Percentiles rank a stretch among this genome's conserved stretches.
These are phyloP conservation scores for Apiotrichum sp. DNA, from an alignment of 1,284 basidiomycete species.

Conservation along the genomic window DNA sequence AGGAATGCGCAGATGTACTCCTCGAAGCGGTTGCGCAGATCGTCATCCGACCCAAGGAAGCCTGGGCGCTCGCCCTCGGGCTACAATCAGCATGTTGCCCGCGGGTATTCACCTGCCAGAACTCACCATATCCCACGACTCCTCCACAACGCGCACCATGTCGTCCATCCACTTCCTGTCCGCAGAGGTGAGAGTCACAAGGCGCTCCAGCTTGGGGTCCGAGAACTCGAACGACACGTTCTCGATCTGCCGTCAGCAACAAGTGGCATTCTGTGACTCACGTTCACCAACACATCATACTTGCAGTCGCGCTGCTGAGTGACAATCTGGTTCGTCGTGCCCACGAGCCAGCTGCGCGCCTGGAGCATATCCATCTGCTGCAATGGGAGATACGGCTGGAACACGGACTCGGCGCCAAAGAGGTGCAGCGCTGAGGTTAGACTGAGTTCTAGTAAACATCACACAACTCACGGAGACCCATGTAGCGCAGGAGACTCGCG, in stretches of 20 bases:
- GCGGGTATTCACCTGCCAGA: constrained; percentile 40
- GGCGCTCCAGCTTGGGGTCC: constrained; percentile 70
- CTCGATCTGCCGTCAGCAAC: constrained; percentile 59
- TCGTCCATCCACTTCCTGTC: constrained; percentile 96
- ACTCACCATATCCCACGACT: constrained; percentile 56
- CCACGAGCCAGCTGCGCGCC: constrained; percentile 69
- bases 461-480: constrained; percentile 72
- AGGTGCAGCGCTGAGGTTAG: constrained; percentile 47
- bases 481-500: constrained; percentile 81
- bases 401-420: constrained; percentile 87
- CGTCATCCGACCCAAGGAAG: constrained; percentile 90
- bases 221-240: constrained; percentile 75
- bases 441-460: constrained; percentile 46
- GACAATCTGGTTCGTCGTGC: constrained; percentile 93
- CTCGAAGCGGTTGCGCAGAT: constrained; percentile 67
- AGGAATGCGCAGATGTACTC: constrained; percentile 51
- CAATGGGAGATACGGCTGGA: constrained; percentile 94
- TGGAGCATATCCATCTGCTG: constrained; percentile 89
- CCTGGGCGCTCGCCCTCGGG: constrained; percentile 30
- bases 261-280: constrained; percentile 45
- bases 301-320: constrained; percentile 78
- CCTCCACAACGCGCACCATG: constrained; percentile 70
- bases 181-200: constrained; percentile 75
- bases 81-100: not conserved
- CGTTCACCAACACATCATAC: constrained; percentile 84